Conservation (phyloP, 176 grass and related monocot genomes). For the Lolium rigidum region DNA sequence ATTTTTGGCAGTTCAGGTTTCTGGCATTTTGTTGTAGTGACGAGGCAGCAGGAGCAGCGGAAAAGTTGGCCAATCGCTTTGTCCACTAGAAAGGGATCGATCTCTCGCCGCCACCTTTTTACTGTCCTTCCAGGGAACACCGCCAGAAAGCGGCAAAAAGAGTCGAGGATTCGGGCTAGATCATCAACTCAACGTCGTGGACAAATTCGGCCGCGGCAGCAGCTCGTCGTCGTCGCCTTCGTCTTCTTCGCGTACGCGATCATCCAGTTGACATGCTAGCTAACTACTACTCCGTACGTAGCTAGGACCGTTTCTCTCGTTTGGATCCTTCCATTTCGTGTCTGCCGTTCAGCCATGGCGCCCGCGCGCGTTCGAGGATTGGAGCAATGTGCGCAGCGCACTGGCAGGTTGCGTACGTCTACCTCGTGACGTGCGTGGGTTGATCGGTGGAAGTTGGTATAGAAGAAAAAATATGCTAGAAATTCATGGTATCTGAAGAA, state of each 20-base stretch:
- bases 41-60: neutral
- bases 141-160: neutral
- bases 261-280: slow-evolving; percentile 26
- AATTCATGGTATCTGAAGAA: neutral
- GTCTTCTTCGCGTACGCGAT: neutral
- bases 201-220: neutral
- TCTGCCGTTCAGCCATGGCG: slow-evolving; percentile 12
- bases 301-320: no score
- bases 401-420: slow-evolving; percentile 5
- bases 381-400: neutral
- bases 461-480: neutral
- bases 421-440: slow-evolving; percentile 17
- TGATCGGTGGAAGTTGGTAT: no score
- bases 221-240: neutral
- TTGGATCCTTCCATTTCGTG: slow-evolving; percentile 3
- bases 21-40: no score
- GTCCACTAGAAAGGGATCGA: neutral
- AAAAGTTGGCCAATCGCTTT: neutral
- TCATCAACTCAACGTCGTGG: neutral
- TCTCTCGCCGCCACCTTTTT: neutral
- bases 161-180: slow-evolving; percentile 10
- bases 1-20: no score
- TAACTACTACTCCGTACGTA: no score
- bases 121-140: slow-evolving; percentile 46
- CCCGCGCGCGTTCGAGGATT: neutral